Base-by-base conservation (phyloP, 768 basidiomycete genomes). In the Agrocybe praecox region DNA sequence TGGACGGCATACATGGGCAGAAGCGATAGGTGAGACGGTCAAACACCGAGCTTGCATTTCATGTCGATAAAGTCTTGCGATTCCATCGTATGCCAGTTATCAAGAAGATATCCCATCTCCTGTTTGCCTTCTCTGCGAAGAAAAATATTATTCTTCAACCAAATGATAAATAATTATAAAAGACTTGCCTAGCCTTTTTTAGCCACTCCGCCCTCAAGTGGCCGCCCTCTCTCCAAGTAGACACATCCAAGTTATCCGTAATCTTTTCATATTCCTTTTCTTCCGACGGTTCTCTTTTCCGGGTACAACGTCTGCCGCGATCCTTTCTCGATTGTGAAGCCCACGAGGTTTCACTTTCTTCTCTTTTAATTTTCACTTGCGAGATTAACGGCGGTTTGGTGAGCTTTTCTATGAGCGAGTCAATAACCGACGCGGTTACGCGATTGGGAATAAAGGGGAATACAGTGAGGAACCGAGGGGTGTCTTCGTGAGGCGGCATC, bases 381-480 rank as follows among this genome's bases (percentile, higher is more conserved):
- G 71, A 69, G 63, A 64, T 63, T 59, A 71, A 65, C 55, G 75
- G 71, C 24, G 67, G 64, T 43, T 67, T 60, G 54, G 72, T 69
- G 57, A 87, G 74, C 64, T 78, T 74, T 60, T 79, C 76, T 45
- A 88, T 73, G 65, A 86, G 66, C n/a, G 78, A 78, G 63, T 77
- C 76, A 64, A 84, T 74, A 17, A 81, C 75, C 46, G 71, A 70
- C 58, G 85, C 81, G 19, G 80, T 80, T 40, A 80, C 75, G 62
- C 87, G 77, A 69, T 86, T 87, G 23, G 85, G 85, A 46, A 81
- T 77, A 69, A 89, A 88, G 0, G 86, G 88, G 58, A 85, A 86
- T 17, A 81, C 80, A 59, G 73, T 71, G 34, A 72, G 67, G 45
- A 74, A 67, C 24, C 85, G 82, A 33, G 86, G 86, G 32, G 74